Percentiles rank a stretch among this genome's conserved stretches.
These are phyloP conservation scores for Claviceps arundinis DNA, from an alignment of 2,329 filamentous ascomycete genomes.

Conservation along the genomic window DNA sequence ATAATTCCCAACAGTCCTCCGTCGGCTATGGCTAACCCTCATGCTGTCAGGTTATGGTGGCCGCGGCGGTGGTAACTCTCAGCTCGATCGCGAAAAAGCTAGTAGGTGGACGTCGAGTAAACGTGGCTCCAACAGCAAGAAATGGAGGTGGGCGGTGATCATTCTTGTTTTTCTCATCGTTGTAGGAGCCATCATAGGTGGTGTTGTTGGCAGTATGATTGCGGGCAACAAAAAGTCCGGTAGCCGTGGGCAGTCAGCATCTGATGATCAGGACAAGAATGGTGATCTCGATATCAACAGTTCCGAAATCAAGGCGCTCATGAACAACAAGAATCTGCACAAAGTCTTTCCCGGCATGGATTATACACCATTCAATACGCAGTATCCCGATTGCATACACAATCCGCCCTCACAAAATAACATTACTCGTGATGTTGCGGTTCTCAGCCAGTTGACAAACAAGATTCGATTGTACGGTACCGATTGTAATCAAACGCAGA, in stretches of 20 bases:
- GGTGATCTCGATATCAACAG: conserved; percentile 65
- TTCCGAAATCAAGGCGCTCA: conserved; percentile 61
- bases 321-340: conserved; percentile 72
- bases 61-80: conserved; percentile 1
- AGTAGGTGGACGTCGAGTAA: conserved; percentile 17
- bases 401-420: conserved; percentile 85
- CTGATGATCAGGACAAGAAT: conserved; percentile 46
- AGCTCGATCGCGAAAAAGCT: conserved; percentile 9
- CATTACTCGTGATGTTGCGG: conserved; percentile 78
- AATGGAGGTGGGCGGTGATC: conserved; percentile 57
- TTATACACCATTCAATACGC: conserved; percentile 83
- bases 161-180: conserved; percentile 51
- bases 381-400: conserved; percentile 71
- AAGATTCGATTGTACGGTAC: conserved; percentile 83
- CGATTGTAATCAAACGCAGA: conserved; percentile 94
- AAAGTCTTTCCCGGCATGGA: conserved; percentile 93
- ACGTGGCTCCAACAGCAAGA: conserved; percentile 44
- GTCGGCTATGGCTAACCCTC: not conserved
- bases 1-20: not conserved
- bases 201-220: conserved; percentile 60
- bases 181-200: conserved; percentile 58
- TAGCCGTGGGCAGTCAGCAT: conserved; percentile 31
- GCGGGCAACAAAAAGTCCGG: conserved; percentile 33
- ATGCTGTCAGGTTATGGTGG: not conserved
- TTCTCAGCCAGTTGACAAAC: conserved; percentile 82